phyloP scores from a whole-genome alignment of 1,139 yeast genomes.

The Komagataea norvegica region DNA sequence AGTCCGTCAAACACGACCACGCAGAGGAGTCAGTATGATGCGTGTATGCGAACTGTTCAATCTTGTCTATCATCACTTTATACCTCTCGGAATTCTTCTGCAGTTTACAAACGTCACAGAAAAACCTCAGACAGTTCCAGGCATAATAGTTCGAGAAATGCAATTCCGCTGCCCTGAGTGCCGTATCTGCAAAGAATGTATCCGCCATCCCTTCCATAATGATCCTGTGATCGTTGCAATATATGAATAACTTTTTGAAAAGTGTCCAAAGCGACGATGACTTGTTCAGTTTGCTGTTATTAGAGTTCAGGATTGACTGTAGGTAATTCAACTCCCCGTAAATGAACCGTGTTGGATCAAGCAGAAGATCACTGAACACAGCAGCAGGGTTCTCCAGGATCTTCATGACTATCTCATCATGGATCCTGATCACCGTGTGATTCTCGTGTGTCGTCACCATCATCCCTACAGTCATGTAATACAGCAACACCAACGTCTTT shows the following conservation, averaged over 20 bases:
- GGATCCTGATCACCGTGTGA: conserved; percentile 31
- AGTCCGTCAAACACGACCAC: conserved; percentile 34
- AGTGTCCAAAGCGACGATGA: conserved; percentile 40
- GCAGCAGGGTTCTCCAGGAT: conserved; percentile 3
- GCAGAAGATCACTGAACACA: conserved; percentile 11
- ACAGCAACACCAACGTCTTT: conserved; percentile 9
- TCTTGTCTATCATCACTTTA: conserved; percentile 14
- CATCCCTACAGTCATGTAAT: conserved; percentile 32
- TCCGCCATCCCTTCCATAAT: conserved; percentile 1
- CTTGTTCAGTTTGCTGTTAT: conserved; percentile 37
- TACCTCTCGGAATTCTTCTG: conserved; percentile 2
- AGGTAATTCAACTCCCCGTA: conserved; percentile 26
- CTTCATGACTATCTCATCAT: conserved; percentile 23
- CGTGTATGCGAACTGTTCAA: conserved; percentile 31
- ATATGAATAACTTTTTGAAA: conserved; percentile 30
- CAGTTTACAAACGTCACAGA: conserved; percentile 24
- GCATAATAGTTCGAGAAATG: conserved; percentile 44
- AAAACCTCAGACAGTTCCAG: conserved; percentile 36
- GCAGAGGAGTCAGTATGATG: conserved; percentile 40
- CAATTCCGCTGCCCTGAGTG: conserved; percentile 26
- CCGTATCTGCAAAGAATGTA: conserved; percentile 17
- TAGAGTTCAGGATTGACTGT: conserved; percentile 32
- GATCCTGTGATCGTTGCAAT: conserved; percentile 3
- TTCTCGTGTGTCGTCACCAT: conserved; percentile 39
- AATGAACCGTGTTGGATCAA: conserved; percentile 17